Percentiles rank a stretch among this genome's conserved stretches.
These are phyloP conservation scores for Capsella bursapastoris DNA, from an alignment of 345 rosid genomes.

Conservation along the genomic window DNA sequence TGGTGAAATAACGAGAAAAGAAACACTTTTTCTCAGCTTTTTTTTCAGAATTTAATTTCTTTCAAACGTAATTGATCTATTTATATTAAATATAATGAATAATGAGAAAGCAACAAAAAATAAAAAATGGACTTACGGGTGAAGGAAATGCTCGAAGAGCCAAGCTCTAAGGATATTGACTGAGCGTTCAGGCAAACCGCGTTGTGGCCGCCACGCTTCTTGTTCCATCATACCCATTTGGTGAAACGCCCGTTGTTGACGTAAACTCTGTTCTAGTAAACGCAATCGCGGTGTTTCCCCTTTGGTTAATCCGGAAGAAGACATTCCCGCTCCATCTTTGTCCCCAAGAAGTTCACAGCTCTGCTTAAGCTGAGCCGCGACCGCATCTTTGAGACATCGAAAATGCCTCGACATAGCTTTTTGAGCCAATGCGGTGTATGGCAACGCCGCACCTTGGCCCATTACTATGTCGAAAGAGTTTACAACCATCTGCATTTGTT, in stretches of 20 bases:
- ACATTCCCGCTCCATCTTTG: slow-evolving; percentile 63
- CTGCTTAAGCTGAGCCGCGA: slow-evolving; percentile 69
- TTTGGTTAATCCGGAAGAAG: slow-evolving; percentile 73
- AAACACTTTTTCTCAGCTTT: slow-evolving; percentile 21
- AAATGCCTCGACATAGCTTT: slow-evolving; percentile 99
- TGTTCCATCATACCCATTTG: slow-evolving; percentile 99
- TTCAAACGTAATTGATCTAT: not conserved
- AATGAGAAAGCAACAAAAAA: slow-evolving; percentile 11
- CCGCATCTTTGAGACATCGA: slow-evolving; percentile 86
- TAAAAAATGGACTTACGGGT: slow-evolving; percentile 72
- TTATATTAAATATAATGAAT: not conserved
- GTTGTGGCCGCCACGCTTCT: slow-evolving; percentile 96
- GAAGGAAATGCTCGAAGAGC: slow-evolving; percentile 99
- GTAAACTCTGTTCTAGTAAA: slow-evolving; percentile 80
- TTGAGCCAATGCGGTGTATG: slow-evolving; percentile 93
- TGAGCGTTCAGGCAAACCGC: slow-evolving; percentile 97
- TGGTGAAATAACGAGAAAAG: slow-evolving; percentile 23
- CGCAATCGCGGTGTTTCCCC: slow-evolving; percentile 93
- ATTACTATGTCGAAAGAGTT: slow-evolving; percentile 92
- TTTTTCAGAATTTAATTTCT: not conserved
- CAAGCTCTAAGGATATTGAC: slow-evolving; percentile 92
- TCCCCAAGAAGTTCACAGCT: slow-evolving; percentile 85
- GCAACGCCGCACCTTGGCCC: slow-evolving; percentile 90
- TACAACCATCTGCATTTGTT: slow-evolving; percentile 97
- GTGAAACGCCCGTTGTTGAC: slow-evolving; percentile 90